Evolutionary conservation across 2,329 filamentous ascomycete species (phyloP), one percentile per base, ranked within the genome.

Genomic region (Monascus ruber): DNA sequence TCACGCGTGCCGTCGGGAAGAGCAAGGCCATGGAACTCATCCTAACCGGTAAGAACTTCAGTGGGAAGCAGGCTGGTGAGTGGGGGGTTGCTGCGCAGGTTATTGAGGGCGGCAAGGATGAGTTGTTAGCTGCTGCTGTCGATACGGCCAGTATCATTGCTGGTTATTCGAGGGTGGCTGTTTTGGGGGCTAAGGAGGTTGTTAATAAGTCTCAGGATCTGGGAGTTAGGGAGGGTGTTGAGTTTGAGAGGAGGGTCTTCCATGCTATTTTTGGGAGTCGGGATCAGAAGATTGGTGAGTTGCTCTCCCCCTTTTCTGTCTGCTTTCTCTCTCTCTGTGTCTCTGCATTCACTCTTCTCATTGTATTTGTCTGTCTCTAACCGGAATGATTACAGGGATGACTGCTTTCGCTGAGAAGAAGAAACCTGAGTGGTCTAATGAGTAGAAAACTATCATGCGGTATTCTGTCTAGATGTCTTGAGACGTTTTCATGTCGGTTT

Each of bases 121-220:
- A 83, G 57, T 72, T 94, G 55, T 79, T 96, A 58, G 79, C 86
- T 53, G 85, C 78, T 40, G 80, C 87, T 2, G 62, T 94, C 44
- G 77, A 81, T 58, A 89, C 86, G 11, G 91, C 91, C 2, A 85
- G 84, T 71, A 88, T 78, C 38, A 95, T 98, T 66, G 88, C 91
- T 0, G 69, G 83, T 1, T 86, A 91, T 64, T 88, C 84, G 38
- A 78, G 74, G 57, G 81, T 98, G n/a, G 84, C 89, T 1, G 78
- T 94, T 42, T 79, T 86, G 67, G 91, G 84, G 7, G 82, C 77
- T 41, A 98, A 98, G 73, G 91, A 98, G 72, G 89, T 91, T n/a
- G 89, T 98, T 40, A 94, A 96, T 63, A 96, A 95, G 79, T 94
- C 87, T 63, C 88, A 96, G 71, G 91, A 98, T 53, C 66, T 94